These are phyloP conservation scores for Colletotrichum agaves DNA, from an alignment of 2,329 filamentous ascomycete species.

Conservation along the genomic window DNA sequence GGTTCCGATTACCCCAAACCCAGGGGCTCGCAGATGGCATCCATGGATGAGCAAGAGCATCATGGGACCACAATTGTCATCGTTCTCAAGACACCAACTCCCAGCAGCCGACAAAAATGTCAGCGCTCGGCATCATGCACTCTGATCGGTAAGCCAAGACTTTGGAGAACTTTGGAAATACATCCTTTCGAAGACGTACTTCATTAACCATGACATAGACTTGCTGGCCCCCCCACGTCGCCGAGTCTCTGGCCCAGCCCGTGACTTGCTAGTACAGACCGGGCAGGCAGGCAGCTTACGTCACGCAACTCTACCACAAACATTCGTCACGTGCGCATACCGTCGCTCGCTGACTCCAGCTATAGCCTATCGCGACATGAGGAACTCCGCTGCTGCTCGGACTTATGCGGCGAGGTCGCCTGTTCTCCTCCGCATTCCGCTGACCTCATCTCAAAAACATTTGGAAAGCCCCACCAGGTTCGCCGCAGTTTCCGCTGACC, in stretches of 20 bases:
- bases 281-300: too few relatives aligned
- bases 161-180: background rate
- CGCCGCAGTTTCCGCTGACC: slow-evolving; percentile 2
- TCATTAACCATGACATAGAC: background rate
- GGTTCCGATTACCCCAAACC: background rate
- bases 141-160: slow-evolving; percentile 26
- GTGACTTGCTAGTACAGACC: too few relatives aligned
- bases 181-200: too few relatives aligned
- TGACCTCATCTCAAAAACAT: slow-evolving; percentile 4
- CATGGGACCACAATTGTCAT: too few relatives aligned
- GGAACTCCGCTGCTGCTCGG: background rate
- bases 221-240: background rate
- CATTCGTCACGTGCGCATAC: background rate
- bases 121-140: slow-evolving; percentile 24
- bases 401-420: background rate
- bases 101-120: slow-evolving; percentile 9
- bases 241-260: too few relatives aligned
- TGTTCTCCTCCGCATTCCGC: background rate
- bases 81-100: too few relatives aligned
- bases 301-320: background rate
- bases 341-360: background rate
- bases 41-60: too few relatives aligned
- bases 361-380: background rate
- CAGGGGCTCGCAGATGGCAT: too few relatives aligned
- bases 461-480: background rate